Conservation (phyloP, 805 yeast species). For the Monosporozyma solicola region DNA sequence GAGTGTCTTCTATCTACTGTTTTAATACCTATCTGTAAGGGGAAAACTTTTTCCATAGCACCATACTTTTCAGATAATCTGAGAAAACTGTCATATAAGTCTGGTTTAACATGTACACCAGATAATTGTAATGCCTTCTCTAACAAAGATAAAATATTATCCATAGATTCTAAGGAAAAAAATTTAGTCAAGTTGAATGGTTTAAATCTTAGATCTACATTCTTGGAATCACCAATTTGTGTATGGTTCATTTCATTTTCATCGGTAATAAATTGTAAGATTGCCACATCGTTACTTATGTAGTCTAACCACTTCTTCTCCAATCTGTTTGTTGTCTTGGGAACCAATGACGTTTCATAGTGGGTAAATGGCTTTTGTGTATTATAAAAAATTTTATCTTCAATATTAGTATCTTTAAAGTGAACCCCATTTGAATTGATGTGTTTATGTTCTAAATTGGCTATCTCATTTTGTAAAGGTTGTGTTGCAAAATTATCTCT, state of each 20-base stretch:
- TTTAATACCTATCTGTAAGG: slow-evolving; percentile 32
- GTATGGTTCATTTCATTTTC: slow-evolving; percentile 1
- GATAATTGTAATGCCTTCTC: slow-evolving; percentile 23
- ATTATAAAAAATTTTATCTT: slow-evolving; percentile 5
- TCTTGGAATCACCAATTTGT: background rate
- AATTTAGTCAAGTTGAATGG: slow-evolving; percentile 25
- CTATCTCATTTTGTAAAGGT: slow-evolving; percentile 35
- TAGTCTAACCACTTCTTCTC: slow-evolving; percentile 19
- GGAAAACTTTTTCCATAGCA: slow-evolving; percentile 24
- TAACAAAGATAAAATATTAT: slow-evolving; percentile 19
- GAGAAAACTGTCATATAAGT: slow-evolving; percentile 16
- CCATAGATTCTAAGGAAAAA: slow-evolving; percentile 22
- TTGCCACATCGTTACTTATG: slow-evolving; percentile 21
- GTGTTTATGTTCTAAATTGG: slow-evolving; percentile 28
- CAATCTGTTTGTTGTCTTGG: slow-evolving; percentile 4
- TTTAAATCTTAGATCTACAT: slow-evolving; percentile 9
- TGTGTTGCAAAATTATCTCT: slow-evolving; percentile 33
- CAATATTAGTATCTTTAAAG: background rate
- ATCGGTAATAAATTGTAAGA: slow-evolving; percentile 16
- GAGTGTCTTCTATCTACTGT: slow-evolving; percentile 39
- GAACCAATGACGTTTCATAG: slow-evolving; percentile 1
- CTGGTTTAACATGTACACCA: slow-evolving; percentile 19
- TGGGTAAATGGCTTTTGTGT: slow-evolving; percentile 20
- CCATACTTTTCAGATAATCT: slow-evolving; percentile 7
- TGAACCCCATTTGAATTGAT: background rate